Evolutionary conservation across 345 rosid genomes (phyloP).

Genomic region (Gossypium longicalyx): DNA sequence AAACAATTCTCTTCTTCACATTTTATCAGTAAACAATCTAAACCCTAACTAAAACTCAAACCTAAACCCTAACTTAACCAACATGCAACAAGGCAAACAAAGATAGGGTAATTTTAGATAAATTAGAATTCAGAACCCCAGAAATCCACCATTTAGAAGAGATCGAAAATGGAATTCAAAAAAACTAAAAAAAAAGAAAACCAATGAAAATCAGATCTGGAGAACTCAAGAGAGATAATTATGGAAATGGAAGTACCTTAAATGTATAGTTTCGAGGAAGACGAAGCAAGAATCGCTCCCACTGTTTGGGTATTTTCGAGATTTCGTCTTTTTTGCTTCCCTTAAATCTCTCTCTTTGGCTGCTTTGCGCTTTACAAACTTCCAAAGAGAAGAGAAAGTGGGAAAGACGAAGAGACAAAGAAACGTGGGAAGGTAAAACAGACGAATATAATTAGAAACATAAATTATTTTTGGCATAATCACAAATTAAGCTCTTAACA

Average conservation of each 20-base stretch:
- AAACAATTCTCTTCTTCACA: not conserved
- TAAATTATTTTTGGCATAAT: no score
- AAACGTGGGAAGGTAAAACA: not conserved
- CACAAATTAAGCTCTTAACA: no score
- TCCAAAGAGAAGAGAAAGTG: not conserved
- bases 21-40: not conserved
- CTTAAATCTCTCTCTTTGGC: not conserved
- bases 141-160: not conserved
- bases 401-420: not conserved
- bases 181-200: not conserved
- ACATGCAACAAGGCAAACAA: not conserved
- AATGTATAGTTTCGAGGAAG: not conserved
- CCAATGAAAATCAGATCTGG: not conserved
- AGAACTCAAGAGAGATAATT: not conserved
- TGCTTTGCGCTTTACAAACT: not conserved
- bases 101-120: not conserved
- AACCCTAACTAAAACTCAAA: not conserved
- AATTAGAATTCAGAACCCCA: not conserved
- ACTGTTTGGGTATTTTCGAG: not conserved
- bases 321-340: not conserved
- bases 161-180: not conserved
- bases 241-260: not conserved
- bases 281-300: conserved; percentile 1
- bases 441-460: not conserved
- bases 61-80: not conserved